These are phyloP conservation scores for Kluyveromyces aestuarii DNA, from an alignment of 805 yeast genomes.

Conservation along the genomic window DNA sequence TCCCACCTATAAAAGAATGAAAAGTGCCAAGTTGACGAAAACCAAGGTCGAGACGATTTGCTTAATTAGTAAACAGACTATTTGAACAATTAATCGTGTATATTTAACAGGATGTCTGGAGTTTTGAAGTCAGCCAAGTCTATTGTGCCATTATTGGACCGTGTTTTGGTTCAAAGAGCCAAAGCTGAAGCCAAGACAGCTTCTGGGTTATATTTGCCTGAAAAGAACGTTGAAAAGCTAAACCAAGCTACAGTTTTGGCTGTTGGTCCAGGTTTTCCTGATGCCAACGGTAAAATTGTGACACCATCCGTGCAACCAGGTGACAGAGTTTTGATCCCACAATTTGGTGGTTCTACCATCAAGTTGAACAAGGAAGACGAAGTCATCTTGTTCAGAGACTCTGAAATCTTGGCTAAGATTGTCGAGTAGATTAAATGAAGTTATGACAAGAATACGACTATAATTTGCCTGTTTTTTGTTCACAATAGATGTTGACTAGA, in stretches of 20 bases:
- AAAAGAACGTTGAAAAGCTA: conserved; percentile 89
- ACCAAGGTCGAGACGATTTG: no score
- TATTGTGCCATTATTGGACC: conserved; percentile 87
- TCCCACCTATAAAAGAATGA: no score
- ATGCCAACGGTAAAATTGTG: conserved; percentile 64
- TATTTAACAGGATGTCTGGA: conserved; percentile 34
- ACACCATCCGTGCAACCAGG: conserved; percentile 77
- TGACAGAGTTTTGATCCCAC: conserved; percentile 89
- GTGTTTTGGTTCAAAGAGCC: conserved; percentile 90
- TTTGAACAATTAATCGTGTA: neutral
- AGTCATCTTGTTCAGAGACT: conserved; percentile 78
- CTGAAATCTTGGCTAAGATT: conserved; percentile 91
- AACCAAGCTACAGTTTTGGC: conserved; percentile 89
- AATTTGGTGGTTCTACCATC: conserved; percentile 85
- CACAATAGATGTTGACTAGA: neutral
- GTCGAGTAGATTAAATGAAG: conserved; percentile 35
- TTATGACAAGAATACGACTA: neutral
- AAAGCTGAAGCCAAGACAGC: conserved; percentile 89
- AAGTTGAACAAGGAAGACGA: conserved; percentile 77
- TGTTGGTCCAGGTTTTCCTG: conserved; percentile 87
- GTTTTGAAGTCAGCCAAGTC: conserved; percentile 75
- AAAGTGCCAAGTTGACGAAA: no score
- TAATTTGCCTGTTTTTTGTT: neutral
- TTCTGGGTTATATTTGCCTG: conserved; percentile 89
- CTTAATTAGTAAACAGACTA: no score